Evolutionary conservation across 2,329 filamentous ascomycete genomes (phyloP).

Genomic region (Plenodomus tracheiphilus): DNA sequence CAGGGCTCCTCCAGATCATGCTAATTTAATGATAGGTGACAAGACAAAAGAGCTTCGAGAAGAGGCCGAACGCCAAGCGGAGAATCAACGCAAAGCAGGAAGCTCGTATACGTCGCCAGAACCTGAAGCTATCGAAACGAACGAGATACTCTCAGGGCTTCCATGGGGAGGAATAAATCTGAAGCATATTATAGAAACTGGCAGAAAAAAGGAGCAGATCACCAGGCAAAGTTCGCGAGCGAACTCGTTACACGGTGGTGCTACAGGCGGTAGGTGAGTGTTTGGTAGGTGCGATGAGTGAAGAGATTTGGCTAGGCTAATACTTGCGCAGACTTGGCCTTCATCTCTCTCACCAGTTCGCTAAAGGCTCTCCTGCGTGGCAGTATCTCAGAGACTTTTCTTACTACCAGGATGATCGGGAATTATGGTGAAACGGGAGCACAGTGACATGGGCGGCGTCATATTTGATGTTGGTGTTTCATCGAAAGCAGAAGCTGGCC

Average conservation of each 20-base stretch:
- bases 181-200: slow-evolving; percentile 53
- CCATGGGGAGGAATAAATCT: slow-evolving; percentile 69
- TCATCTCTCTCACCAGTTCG: slow-evolving; percentile 47
- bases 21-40: slow-evolving; percentile 57
- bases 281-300: not conserved
- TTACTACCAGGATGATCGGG: slow-evolving; percentile 18
- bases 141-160: slow-evolving; percentile 64
- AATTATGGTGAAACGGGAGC: not conserved
- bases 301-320: not conserved
- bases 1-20: slow-evolving; percentile 1
- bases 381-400: slow-evolving; percentile 24
- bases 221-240: slow-evolving; percentile 47
- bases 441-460: not conserved
- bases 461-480: not conserved
- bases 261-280: slow-evolving; percentile 45
- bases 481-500: not conserved
- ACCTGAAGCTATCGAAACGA: slow-evolving; percentile 57
- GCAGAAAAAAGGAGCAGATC: slow-evolving; percentile 50
- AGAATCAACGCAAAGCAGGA: slow-evolving; percentile 66
- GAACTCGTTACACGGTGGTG: slow-evolving; percentile 6
- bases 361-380: slow-evolving; percentile 41
- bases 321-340: slow-evolving; percentile 39
- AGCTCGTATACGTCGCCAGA: slow-evolving; percentile 66
- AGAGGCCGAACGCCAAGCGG: slow-evolving; percentile 63
- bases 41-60: slow-evolving; percentile 71